These are phyloP conservation scores for Aspergillus ellipticus DNA, from an alignment of 495 filamentous ascomycete species.

Conservation along the genomic window DNA sequence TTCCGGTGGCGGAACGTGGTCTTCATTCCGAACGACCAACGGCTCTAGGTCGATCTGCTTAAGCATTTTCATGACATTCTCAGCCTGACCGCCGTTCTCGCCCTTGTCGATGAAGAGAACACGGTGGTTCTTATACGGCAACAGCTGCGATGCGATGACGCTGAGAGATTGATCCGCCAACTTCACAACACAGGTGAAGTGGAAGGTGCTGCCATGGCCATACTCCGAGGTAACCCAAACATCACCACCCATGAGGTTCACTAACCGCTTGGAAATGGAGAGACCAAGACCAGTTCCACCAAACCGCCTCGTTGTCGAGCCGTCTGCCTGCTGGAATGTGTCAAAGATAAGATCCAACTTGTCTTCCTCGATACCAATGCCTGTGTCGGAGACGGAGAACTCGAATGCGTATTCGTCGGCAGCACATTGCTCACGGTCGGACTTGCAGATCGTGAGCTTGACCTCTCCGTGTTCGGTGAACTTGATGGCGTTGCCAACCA, in stretches of 20 bases:
- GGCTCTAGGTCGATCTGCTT: slow-evolving; percentile 75
- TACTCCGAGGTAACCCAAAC: slow-evolving; percentile 96
- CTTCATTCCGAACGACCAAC: slow-evolving; percentile 68
- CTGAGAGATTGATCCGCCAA: slow-evolving; percentile 78
- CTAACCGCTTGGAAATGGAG: slow-evolving; percentile 92
- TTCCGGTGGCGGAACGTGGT: slow-evolving; percentile 58
- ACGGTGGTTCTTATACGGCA: slow-evolving; percentile 81
- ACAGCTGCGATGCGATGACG: slow-evolving; percentile 77
- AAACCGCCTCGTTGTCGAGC: slow-evolving; percentile 94
- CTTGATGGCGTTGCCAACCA: slow-evolving; percentile 67
- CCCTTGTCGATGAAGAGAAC: slow-evolving; percentile 97
- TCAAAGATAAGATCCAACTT: slow-evolving; percentile 98
- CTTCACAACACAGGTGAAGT: slow-evolving; percentile 92
- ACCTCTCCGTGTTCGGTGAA: slow-evolving; percentile 98
- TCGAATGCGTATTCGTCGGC: slow-evolving; percentile 87
- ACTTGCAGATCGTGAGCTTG: slow-evolving; percentile 83
- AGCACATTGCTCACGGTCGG: slow-evolving; percentile 59
- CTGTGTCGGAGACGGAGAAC: slow-evolving; percentile 95
- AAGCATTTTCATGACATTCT: slow-evolving; percentile 77
- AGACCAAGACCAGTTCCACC: slow-evolving; percentile 94
- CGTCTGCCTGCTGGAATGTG: slow-evolving; percentile 98
- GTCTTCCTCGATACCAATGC: slow-evolving; percentile 93
- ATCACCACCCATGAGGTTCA: slow-evolving; percentile 95
- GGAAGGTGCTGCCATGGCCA: slow-evolving; percentile 91
- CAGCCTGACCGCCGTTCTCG: slow-evolving; percentile 65